A percentile compares a stretch with the other conserved stretches of the same genome.
These are phyloP conservation scores for Talaromyces piceae DNA, from an alignment of 2,329 filamentous ascomycete genomes.

Conservation along the genomic window DNA sequence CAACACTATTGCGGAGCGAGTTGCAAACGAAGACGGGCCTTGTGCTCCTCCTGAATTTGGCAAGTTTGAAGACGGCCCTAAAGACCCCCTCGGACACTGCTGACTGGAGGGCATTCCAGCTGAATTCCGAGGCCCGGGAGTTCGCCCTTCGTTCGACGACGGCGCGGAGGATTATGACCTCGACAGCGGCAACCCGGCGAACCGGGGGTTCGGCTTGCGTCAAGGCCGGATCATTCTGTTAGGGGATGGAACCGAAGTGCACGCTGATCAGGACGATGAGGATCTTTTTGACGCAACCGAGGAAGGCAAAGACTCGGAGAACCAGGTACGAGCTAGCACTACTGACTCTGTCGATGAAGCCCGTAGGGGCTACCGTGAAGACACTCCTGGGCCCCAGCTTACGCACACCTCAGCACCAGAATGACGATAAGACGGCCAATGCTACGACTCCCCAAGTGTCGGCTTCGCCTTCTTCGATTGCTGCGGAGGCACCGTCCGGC, in stretches of 20 bases:
- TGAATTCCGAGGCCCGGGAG: slow-evolving; percentile 67
- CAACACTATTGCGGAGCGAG: slow-evolving; percentile 84
- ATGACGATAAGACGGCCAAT: slow-evolving; percentile 12
- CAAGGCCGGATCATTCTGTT: slow-evolving; percentile 84
- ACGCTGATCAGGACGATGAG: slow-evolving; percentile 79
- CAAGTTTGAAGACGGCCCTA: slow-evolving; percentile 56
- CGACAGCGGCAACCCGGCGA: slow-evolving; percentile 44
- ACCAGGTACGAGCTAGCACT: slow-evolving; percentile 64
- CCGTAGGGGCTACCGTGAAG: slow-evolving; percentile 40
- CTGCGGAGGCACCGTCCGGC: slow-evolving; percentile 23
- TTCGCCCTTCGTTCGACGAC: slow-evolving; percentile 65
- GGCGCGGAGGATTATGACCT: slow-evolving; percentile 54
- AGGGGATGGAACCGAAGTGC: slow-evolving; percentile 87
- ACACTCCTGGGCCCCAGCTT: slow-evolving; percentile 43
- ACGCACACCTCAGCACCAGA: slow-evolving; percentile 22
- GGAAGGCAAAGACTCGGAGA: slow-evolving; percentile 74
- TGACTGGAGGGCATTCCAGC: slow-evolving; percentile 49
- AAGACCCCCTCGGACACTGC: slow-evolving; percentile 16
- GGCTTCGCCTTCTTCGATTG: slow-evolving; percentile 31
- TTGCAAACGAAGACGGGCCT: slow-evolving; percentile 93
- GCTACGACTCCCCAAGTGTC: slow-evolving; percentile 22
- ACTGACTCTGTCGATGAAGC: slow-evolving; percentile 21
- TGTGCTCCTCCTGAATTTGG: slow-evolving; percentile 99
- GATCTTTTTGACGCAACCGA: slow-evolving; percentile 94
- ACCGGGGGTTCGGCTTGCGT: slow-evolving; percentile 62